Percentiles rank a stretch among this genome's conserved stretches.
Evolutionary conservation across 2,329 filamentous ascomycete genomes (phyloP).

Genomic region (Ophiostoma piceae): DNA sequence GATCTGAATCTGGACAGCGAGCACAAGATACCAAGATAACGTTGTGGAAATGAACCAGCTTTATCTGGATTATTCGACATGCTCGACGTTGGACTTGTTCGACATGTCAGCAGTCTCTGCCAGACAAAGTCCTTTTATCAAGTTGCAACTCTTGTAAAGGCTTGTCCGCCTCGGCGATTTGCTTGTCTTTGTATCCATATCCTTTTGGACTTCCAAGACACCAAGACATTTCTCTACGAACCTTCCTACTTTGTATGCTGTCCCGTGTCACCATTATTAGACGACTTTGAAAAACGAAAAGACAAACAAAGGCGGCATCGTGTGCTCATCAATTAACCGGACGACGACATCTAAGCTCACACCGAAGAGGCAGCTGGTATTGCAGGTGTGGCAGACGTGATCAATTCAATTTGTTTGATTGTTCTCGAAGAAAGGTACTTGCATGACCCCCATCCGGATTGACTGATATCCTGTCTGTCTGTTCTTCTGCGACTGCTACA

Average conservation of each 20-base stretch:
- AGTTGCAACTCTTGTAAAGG: neutral
- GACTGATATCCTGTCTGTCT: neutral
- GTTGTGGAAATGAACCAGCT: neutral
- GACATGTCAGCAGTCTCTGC: neutral
- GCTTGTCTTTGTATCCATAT: constrained; percentile 1
- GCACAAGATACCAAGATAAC: constrained; percentile 11
- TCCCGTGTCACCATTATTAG: neutral
- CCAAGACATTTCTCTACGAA: neutral
- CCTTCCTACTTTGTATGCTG: constrained; percentile 2
- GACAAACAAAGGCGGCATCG: neutral
- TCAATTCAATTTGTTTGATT: no score
- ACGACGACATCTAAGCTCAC: neutral
- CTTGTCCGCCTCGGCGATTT: neutral
- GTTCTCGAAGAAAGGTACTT: neutral
- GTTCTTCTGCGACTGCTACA: no score
- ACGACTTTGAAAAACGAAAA: neutral
- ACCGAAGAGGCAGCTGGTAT: neutral
- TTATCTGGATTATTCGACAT: neutral
- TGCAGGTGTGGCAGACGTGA: neutral
- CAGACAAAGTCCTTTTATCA: neutral
- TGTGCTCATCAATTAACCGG: neutral
- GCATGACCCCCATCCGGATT: neutral
- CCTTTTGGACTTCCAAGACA: neutral
- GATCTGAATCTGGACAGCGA: no score
- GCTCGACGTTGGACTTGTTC: neutral